Evolutionary conservation across 495 filamentous ascomycete genomes (phyloP), one percentile per base, ranked within the genome.

Genomic region (Chlorociboria aeruginascens): DNA sequence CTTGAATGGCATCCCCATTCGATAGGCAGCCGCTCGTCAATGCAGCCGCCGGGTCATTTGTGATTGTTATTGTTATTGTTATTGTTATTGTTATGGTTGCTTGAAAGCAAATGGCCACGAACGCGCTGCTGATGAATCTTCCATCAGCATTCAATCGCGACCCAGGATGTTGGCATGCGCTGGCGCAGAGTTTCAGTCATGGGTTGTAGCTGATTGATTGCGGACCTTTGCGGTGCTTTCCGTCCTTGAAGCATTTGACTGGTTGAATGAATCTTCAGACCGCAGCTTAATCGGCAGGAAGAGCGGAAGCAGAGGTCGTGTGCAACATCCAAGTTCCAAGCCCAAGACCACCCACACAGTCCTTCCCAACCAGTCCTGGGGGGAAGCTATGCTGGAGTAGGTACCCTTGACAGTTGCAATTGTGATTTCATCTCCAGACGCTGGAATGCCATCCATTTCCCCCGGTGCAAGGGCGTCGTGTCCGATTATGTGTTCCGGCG

Each of bases 101-200:
- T 25, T 25, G 20, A 25, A 25, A 4, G 4, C 20, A 25, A 25
- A 25, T 25, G 20, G 20, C 20, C 20, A 25, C 20, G 20, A 25
- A 25, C 20, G 20, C 20, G 20, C 20, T 7, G 40, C 40, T n/a
- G 49, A 42, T 9, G 11, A 28, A 16, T 34, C 17, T 31, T 30
- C 33, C 45, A 56, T 49, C 44, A 25, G 20, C 20, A 4, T 25
- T 56, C 46, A 56, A 50, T 51, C 50, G 46, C 48, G 47, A 36
- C 42, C 53, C 14, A 50, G 51, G 49, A 52, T 55, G 34, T 32
- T 44, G 45, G 46, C 34, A 54, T 58, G 55, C 55, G 55, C 51
- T 58, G 55, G 55, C 55, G 48, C 16, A 43, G 39, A 52, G 51
- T 58, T 54, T 55, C 51, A 54, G 55, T 8, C 3, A 53, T 47